Base-by-base conservation (phyloP, 129 eudicot genomes). In the Pseudognaphalium luteoalbum region DNA sequence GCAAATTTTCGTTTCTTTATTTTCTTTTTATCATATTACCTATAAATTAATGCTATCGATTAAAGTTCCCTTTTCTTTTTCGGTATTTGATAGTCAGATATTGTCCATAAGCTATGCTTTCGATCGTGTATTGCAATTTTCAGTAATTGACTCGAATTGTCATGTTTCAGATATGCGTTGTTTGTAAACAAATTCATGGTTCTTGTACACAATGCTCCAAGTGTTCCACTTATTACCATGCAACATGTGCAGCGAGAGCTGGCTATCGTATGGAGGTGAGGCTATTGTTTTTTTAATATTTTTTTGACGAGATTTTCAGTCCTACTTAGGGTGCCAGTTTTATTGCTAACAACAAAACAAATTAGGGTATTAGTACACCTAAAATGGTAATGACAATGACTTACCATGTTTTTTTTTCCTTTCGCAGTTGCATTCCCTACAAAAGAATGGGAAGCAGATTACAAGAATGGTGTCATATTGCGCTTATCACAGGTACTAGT, bases 221-320 rank as follows among this genome's bases (percentile, higher is more conserved):
- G 82, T 94, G 99, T 66, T 91, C 99, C 42, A 94, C 99, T 50
- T 87, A 91, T 87, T 94, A 94, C 76, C 99, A 94, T 81, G 99
- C 99, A 8, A 94, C 85, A 83, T 94, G 99, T 71, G 99, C 99
- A 56, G 85, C 99, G 76, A 87, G 99, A 77, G 99, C 99, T 61
- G 99, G 99, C 30, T 91, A 91, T 61, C 96, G 96, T 67, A 94
- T 94, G 99, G 99, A 94, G 99, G 98, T 92, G 54, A 77, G 80
- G 34, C 34, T 44, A 51, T 16, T 58, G 19, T 66, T 70, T 41
- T 41, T 42, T 19, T 11, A 44, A 44, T 44, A 17, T 11, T 44
- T 14, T 44, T 44, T 44, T 2, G 17, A 44, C 5, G 0, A 8
- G 16, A 10, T 44, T 4, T 44, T 44, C 5, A 44, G 52, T 12